A percentile compares a stretch with the other conserved stretches of the same genome.
phyloP scores from a whole-genome alignment of 2,329 filamentous ascomycete species.

The Arthrobotrys pseudoclavata region DNA sequence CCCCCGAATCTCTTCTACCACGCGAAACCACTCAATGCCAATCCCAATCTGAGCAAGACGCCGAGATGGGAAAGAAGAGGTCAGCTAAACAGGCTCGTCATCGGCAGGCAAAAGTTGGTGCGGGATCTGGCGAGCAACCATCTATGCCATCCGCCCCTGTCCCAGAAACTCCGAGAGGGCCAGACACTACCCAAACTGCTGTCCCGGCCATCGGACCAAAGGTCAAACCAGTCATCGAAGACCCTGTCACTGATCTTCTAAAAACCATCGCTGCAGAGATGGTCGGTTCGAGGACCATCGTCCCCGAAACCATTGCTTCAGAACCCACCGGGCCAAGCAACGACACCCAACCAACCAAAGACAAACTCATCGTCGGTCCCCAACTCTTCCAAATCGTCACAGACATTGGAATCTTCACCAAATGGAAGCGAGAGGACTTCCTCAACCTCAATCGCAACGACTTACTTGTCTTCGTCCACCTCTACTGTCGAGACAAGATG shows the following conservation, averaged over 20 bases:
- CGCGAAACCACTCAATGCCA: too few species aligned
- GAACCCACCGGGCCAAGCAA: background rate
- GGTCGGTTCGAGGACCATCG: background rate
- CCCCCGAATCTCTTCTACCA: background rate
- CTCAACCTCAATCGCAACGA: conserved; percentile 5
- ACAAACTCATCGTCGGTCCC: background rate
- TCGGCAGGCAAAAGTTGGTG: background rate
- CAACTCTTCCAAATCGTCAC: background rate
- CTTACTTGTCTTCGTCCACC: conserved; percentile 23
- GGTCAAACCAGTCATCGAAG: background rate
- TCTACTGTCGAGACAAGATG: conserved; percentile 10
- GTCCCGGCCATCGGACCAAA: background rate
- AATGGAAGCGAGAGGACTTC: conserved; percentile 16
- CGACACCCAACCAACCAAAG: background rate
- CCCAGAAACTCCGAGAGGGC: background rate
- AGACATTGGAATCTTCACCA: conserved; percentile 24
- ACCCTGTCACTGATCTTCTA: too few species aligned
- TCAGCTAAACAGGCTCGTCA: background rate
- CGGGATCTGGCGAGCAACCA: too few species aligned
- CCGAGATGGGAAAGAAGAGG: background rate
- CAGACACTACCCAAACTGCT: background rate
- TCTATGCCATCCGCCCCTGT: background rate
- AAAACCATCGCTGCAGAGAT: background rate
- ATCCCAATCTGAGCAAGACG: background rate
- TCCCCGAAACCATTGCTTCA: background rate